Evolutionary conservation across 2,329 filamentous ascomycete genomes (phyloP), one percentile per base, ranked within the genome.

Genomic region (Cladophialophora yegresii): DNA sequence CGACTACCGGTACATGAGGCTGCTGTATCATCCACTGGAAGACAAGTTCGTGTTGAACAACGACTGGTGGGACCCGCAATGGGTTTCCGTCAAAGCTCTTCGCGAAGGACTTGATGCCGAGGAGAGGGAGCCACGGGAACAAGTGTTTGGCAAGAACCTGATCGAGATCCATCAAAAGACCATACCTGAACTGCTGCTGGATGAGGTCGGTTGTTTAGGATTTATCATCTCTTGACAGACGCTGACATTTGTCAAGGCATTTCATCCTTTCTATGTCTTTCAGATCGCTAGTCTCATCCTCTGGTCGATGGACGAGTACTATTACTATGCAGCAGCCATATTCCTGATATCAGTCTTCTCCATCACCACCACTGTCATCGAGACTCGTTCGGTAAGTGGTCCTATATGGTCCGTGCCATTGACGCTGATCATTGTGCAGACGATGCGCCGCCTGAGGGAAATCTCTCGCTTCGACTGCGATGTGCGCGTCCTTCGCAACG

Each of bases 211-310:
- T 73, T 26, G n/a, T 8, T 20, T 36, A 36, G 8, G 22, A 12
- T 2, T 6, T 16, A 16, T 30, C 2, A 22, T 22, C 1, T 23
- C 62, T 30, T 20, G 43, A 28, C 36, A 61, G 53, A 58, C 30
- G 28, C 55, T 22, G 32, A 51, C 62, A 58, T 55, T 6, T 3
- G 43, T 10, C 33, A 67, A 91, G 85, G 92, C 91, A 22, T 92
- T 99, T 72, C 95, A 99, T 74, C 96, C 95, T 0, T 99, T 99
- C 76, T 99, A 99, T 75, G 89, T 99, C 62, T 99, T 99, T 75
- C 95, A 99, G 77, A 89, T 98, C 72, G 93, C 93, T 54, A 98
- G 95, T 80, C 81, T 99, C 69, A 78, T 96, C 47, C 85, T 99
- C 3, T 99, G 95, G 95, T 97, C 93, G 9, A 75, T 97, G 70